Base-by-base conservation (phyloP, 106 monocot genomes). In the Xerophyta viscosa region DNA sequence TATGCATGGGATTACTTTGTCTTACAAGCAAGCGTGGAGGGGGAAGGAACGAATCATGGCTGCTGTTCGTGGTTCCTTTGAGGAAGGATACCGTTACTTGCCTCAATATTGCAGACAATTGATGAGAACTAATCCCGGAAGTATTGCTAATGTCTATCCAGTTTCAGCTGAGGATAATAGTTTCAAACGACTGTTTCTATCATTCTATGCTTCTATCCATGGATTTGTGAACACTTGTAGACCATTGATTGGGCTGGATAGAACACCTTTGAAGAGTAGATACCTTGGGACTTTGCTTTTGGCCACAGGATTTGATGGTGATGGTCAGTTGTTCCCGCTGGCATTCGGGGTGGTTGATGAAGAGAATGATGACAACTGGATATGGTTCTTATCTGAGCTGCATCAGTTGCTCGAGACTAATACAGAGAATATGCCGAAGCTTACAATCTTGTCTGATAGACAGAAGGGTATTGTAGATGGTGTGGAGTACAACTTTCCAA, bases 331-430 rank as follows among this genome's bases (percentile, higher is more conserved):
- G 33, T 96, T 88, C 46, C 94, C 94, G 37, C 67, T 96, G n/a
- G 94, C 94, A 23, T 96, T 96, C 59, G 94, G 88, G 36, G 84
- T 96, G 39, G 94, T 96, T 24, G 94, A 96, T 60, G 94, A 96
- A 50, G 94, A 96, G 55, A 88, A 56, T 17, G 94, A 96, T 48
- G 88, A 96, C 14, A 96, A 96, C 31, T 96, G 94, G 94, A 79
- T 96, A 31, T 96, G 94, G 94, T 96, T 96, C 65, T 68, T 96
- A 29, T 78, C 84, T 27, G 94, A 96, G 63, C 71, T 96, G 7
- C 88, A 82, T 48, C 65, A 37, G 24, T 65, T 96, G 24, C 88
- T 96, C 0, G 94, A 88, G 70, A 57, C 66, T 11, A 84, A 96
- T 57, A 88, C 94, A 1, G 94, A 96, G 58, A 88, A 88, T 58